phyloP scores from a whole-genome alignment of 2,329 filamentous ascomycete genomes.

The Claviceps citrina region DNA sequence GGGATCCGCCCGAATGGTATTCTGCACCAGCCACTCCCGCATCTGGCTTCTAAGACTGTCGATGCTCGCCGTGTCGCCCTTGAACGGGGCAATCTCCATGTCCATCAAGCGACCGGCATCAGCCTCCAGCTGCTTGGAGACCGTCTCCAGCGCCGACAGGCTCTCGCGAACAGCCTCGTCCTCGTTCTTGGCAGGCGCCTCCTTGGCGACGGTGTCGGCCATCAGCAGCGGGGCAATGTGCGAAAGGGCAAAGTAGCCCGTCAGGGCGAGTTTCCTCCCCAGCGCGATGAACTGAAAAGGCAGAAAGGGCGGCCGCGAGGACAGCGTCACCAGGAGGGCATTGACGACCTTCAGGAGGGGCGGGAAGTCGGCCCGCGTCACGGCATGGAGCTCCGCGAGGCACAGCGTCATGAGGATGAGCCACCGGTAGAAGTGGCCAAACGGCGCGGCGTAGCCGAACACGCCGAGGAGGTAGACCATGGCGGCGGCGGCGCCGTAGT shows the following conservation, averaged over 20 bases:
- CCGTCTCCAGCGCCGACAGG: constrained; percentile 49
- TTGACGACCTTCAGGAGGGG: constrained; percentile 30
- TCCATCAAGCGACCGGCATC: constrained; percentile 58
- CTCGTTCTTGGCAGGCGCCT: constrained; percentile 22
- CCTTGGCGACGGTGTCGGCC: constrained; percentile 20
- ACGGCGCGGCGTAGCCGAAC: constrained; percentile 52
- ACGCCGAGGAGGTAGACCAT: constrained; percentile 46
- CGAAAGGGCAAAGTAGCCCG: constrained; percentile 67
- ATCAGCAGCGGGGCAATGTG: constrained; percentile 59
- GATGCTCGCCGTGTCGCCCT: constrained; percentile 50
- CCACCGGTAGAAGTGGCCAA: constrained; percentile 53
- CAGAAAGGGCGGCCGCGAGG: constrained; percentile 46
- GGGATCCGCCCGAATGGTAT: constrained; percentile 62
- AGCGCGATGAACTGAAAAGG: constrained; percentile 75
- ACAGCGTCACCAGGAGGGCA: constrained; percentile 23
- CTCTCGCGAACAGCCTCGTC: constrained; percentile 26
- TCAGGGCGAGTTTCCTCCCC: constrained; percentile 59
- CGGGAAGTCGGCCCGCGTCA: constrained; percentile 40
- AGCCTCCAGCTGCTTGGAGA: constrained; percentile 44
- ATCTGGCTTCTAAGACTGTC: constrained; percentile 49
- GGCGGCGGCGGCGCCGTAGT: constrained; percentile 43
- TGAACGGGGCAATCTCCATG: constrained; percentile 69
- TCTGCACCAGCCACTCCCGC: constrained; percentile 77
- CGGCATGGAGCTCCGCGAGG: constrained; percentile 40
- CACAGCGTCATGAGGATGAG: constrained; percentile 37